phyloP scores from a whole-genome alignment of 257 asterid species.

The Misopates orontium region DNA sequence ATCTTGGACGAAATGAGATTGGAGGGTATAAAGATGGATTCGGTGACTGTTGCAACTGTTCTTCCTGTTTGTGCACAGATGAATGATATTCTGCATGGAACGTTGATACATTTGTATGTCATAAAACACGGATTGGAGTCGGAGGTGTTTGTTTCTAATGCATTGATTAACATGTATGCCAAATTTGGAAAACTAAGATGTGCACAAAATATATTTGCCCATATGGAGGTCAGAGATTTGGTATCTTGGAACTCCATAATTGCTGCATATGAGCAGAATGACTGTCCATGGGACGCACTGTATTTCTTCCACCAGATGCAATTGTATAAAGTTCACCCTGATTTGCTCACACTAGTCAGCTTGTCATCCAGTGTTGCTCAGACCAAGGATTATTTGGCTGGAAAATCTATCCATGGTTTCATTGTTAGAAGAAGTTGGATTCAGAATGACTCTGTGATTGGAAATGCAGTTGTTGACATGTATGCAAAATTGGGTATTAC shows the following conservation, averaged over 20 bases:
- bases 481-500: slow-evolving; percentile 73
- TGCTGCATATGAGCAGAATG: slow-evolving; percentile 81
- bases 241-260: slow-evolving; percentile 83
- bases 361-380: slow-evolving; percentile 71
- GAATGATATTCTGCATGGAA: slow-evolving; percentile 51
- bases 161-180: slow-evolving; percentile 83
- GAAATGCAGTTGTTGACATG: slow-evolving; percentile 83
- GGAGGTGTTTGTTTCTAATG: slow-evolving; percentile 68
- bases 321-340: slow-evolving; percentile 46
- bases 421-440: slow-evolving; percentile 63
- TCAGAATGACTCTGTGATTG: slow-evolving; percentile 43
- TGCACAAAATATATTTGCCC: slow-evolving; percentile 55
- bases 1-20: slow-evolving; percentile 62
- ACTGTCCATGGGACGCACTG: slow-evolving; percentile 47
- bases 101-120: slow-evolving; percentile 56
- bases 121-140: slow-evolving; percentile 69
- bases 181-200: slow-evolving; percentile 55
- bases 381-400: slow-evolving; percentile 41
- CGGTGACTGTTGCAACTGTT: slow-evolving; percentile 61
- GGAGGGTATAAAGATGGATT: slow-evolving; percentile 63
- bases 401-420: slow-evolving; percentile 69
- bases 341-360: slow-evolving; percentile 69
- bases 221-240: slow-evolving; percentile 53
- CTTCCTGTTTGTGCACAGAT: slow-evolving; percentile 72
- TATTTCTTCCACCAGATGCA: slow-evolving; percentile 57